Evolutionary conservation across 1,284 basidiomycete species (phyloP).

Genomic region (Boletellus dicymbophilus): DNA sequence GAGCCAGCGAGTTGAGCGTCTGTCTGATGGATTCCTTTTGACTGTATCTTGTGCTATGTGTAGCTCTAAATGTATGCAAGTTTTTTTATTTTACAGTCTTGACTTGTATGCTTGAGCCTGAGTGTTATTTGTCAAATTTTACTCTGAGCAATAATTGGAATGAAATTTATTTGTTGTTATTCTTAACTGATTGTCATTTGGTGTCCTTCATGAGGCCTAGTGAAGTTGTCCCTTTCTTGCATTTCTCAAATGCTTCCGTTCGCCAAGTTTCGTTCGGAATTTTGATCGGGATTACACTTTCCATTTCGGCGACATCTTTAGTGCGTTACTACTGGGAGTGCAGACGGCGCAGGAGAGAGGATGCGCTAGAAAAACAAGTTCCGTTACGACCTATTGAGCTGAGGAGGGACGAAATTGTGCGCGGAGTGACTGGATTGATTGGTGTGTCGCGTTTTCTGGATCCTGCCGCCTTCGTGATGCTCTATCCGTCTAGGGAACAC

Average conservation of each 20-base stretch:
- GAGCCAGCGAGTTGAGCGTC: conserved; percentile 62
- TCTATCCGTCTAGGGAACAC: conserved; percentile 74
- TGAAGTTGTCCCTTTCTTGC: conserved; percentile 33
- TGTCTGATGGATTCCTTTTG: conserved; percentile 70
- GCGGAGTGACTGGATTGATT: conserved; percentile 81
- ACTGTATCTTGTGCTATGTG: too few relatives aligned
- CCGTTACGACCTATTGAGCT: conserved; percentile 72
- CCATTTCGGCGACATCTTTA: conserved; percentile 63
- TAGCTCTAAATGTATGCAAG: too few relatives aligned
- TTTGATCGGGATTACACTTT: conserved; percentile 69
- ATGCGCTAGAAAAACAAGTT: conserved; percentile 36
- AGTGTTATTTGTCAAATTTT: too few relatives aligned
- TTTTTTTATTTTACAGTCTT: too few relatives aligned
- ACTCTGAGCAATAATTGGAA: too few relatives aligned
- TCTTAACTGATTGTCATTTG: too few relatives aligned
- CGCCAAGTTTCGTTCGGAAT: conserved; percentile 65
- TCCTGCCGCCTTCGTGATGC: too few relatives aligned
- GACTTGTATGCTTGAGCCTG: too few relatives aligned
- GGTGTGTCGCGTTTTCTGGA: conserved; percentile 53
- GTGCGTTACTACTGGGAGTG: conserved; percentile 48
- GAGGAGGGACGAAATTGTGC: conserved; percentile 69
- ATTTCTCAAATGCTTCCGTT: conserved; percentile 38
- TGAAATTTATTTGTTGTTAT: too few relatives aligned
- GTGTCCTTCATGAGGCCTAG: conserved; percentile 27
- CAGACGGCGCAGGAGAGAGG: conserved; percentile 35